Evolutionary conservation across 768 basidiomycete genomes (phyloP).

Genomic region (Tulasnella calospora): DNA sequence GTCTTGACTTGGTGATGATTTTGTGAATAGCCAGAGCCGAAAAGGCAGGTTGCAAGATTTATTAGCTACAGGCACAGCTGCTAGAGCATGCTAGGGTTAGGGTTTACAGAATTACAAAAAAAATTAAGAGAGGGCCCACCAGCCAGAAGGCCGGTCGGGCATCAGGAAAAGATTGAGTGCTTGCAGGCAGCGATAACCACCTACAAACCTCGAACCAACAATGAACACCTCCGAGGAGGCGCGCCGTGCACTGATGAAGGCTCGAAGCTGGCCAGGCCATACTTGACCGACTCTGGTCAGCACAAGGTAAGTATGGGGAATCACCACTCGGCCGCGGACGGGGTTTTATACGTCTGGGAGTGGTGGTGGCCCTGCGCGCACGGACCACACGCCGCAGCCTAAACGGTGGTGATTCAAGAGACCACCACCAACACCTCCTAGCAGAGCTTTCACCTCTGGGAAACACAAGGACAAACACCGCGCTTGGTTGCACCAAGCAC

Average conservation of each 20-base stretch:
- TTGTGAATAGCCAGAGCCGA: too few species aligned
- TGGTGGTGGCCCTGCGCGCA: neutral
- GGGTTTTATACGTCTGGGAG: neutral
- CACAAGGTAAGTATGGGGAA: slow-evolving; percentile 11
- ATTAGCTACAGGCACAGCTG: too few species aligned
- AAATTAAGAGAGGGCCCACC: neutral
- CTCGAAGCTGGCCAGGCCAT: slow-evolving; percentile 2
- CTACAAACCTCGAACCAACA: neutral
- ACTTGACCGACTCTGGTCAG: slow-evolving; percentile 2
- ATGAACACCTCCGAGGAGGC: neutral
- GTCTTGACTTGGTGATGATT: too few species aligned
- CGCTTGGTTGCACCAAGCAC: too few species aligned
- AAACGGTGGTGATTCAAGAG: neutral
- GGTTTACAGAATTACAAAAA: neutral
- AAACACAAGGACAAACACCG: too few species aligned
- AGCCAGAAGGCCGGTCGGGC: slow-evolving; percentile 11
- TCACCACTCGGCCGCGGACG: too few species aligned
- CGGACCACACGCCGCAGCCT: neutral
- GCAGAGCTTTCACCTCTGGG: too few species aligned
- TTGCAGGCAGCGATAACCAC: slow-evolving; percentile 9
- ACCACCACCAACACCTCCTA: too few species aligned
- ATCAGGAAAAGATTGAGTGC: slow-evolving; percentile 15
- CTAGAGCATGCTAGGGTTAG: neutral
- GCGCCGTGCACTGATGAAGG: slow-evolving; percentile 15
- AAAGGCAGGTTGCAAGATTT: too few species aligned